A percentile compares a stretch with the other conserved stretches of the same genome.
Conservation (phyloP, 2,329 filamentous ascomycete species). For the Penicillium corylophilum region DNA sequence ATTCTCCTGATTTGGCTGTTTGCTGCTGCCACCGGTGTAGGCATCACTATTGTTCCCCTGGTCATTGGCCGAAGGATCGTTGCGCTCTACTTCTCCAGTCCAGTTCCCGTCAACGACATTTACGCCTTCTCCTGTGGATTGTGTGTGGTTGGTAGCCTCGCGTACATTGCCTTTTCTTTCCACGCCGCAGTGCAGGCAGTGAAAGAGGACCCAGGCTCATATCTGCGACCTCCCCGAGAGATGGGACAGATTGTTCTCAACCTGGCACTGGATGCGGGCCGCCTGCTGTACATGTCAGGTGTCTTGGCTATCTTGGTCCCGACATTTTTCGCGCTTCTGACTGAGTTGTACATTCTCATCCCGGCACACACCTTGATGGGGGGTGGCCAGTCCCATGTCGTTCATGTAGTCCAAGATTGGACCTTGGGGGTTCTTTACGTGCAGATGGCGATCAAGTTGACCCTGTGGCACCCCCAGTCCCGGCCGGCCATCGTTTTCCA, state of each 20-base stretch:
- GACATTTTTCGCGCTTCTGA: conserved; percentile 71
- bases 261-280: conserved; percentile 38
- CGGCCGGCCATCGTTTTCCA: conserved; percentile 72
- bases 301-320: conserved; percentile 78
- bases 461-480: conserved; percentile 66
- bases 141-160: conserved; percentile 69
- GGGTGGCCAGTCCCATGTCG: conserved; percentile 39
- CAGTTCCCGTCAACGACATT: conserved; percentile 83
- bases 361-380: conserved; percentile 77
- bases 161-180: conserved; percentile 61
- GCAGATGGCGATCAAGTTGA: conserved; percentile 70
- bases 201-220: conserved; percentile 25
- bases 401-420: conserved; percentile 91
- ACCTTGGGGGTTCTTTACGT: conserved; percentile 88
- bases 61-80: conserved; percentile 81
- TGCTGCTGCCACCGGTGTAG: conserved; percentile 81
- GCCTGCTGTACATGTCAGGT: conserved; percentile 71
- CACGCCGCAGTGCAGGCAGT: conserved; percentile 23
- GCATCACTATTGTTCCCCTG: conserved; percentile 81
- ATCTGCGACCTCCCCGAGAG: conserved; percentile 32
- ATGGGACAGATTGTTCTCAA: conserved; percentile 22
- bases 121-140: conserved; percentile 93
- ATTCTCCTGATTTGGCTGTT: conserved; percentile 91
- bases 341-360: conserved; percentile 86
- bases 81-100: conserved; percentile 66